Conservation (phyloP, 73 alveolate genomes). For the Paramecium octaurelia region DNA sequence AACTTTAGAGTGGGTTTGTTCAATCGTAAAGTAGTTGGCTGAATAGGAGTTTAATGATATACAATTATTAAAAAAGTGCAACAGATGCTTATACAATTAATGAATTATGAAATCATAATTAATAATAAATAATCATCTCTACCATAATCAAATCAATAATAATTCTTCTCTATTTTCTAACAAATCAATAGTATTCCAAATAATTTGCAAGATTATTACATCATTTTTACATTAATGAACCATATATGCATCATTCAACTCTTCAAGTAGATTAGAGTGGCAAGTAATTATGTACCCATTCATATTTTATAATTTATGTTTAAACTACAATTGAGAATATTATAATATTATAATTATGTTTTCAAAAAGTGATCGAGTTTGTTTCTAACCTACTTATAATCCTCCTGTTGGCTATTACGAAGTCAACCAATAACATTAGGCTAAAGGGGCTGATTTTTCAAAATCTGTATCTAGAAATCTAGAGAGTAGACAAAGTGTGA, state of each 20-base stretch:
- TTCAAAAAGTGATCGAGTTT: not conserved
- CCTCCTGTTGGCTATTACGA: slow-evolving; percentile 51
- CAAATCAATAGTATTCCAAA: not conserved
- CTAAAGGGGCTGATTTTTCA: not conserved
- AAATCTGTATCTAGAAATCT: not conserved
- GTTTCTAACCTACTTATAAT: not conserved
- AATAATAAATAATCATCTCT: not conserved
- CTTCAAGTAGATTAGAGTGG: not conserved
- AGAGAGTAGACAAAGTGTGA: not conserved
- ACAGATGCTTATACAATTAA: not conserved
- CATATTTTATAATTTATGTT: not conserved
- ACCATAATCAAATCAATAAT: not conserved
- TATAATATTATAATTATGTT: slow-evolving; percentile 16
- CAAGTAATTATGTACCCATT: not conserved
- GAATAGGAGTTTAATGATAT: not conserved
- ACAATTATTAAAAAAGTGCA: not conserved
- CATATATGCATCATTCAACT: not conserved
- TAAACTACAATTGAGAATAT: not conserved
- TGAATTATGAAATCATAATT: not conserved
- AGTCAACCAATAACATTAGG: not conserved
- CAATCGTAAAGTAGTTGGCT: not conserved
- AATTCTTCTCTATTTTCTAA: not conserved
- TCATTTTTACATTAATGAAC: not conserved
- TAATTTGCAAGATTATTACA: not conserved
- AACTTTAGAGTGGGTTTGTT: not conserved